Evolutionary conservation across 768 basidiomycete genomes (phyloP).

Genomic region (Neoboletus subvelutipes): DNA sequence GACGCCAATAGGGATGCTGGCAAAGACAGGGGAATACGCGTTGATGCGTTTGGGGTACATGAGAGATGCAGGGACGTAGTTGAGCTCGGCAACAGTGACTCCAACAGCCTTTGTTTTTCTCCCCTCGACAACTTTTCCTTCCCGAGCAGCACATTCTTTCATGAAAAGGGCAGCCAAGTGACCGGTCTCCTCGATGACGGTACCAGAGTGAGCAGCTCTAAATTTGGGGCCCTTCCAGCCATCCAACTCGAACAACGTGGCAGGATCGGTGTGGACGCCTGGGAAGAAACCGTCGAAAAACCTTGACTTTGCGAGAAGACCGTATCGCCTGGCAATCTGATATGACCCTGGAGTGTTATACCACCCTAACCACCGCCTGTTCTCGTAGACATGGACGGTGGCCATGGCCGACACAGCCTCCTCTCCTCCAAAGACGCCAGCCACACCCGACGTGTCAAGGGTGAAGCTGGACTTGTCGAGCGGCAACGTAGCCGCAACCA

Average conservation of each 20-base stretch:
- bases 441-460: conserved; percentile 35
- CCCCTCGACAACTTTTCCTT: conserved; percentile 20
- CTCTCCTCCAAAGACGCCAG: conserved; percentile 39
- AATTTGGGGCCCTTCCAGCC: conserved; percentile 34
- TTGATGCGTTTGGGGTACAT: conserved; percentile 22
- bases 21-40: conserved; percentile 24
- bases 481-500: conserved; percentile 9
- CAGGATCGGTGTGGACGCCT: conserved; percentile 33
- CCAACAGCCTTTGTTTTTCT: conserved; percentile 24
- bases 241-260: conserved; percentile 32
- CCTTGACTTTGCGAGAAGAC: conserved; percentile 32
- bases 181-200: conserved; percentile 30
- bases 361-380: conserved; percentile 37
- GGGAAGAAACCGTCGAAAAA: conserved; percentile 37
- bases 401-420: conserved; percentile 40
- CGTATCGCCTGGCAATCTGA: conserved; percentile 34
- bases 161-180: conserved; percentile 32
- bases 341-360: conserved; percentile 41
- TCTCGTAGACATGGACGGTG: conserved; percentile 35
- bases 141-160: conserved; percentile 19
- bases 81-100: conserved; percentile 31
- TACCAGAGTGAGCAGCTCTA: conserved; percentile 34
- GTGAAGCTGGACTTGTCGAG: conserved; percentile 23
- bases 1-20: conserved; percentile 31
- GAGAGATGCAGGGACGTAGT: conserved; percentile 17